Evolutionary conservation across 495 filamentous ascomycete species (phyloP), one percentile per base, ranked within the genome.

Genomic region (Aspergillus bridgeri): DNA sequence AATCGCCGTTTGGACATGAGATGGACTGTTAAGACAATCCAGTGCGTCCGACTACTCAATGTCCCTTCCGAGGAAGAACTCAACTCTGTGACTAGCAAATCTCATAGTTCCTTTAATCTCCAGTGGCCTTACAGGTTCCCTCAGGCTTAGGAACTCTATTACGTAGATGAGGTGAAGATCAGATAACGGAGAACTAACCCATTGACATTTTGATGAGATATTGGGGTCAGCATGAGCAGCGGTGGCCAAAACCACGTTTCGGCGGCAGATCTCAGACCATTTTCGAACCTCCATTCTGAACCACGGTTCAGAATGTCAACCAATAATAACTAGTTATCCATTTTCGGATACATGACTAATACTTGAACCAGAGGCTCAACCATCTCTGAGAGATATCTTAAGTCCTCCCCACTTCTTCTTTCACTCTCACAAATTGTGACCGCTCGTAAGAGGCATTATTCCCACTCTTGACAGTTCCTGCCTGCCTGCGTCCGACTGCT

Each of bases 391-490:
- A n/a, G n/a, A n/a, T n/a, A n/a, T 7, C 3, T 27, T 27, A 27
- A 27, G 25, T 27, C 25, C 25, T 27, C 25, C 25, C 25, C 25
- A 27, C 25, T 27, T 27, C 25, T 27, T 27, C 25, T 27, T 27
- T 27, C 25, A 7, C 25, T 27, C 25, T 27, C 25, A 27, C 25
- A 27, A 27, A 27, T 47, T 47, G 13, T 47, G 45, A 47, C 45
- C 45, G 45, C 45, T 47, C 45, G 45, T 47, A 19, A 47, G 45
- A 47, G 45, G n/a, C 45, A 15, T 47, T 47, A 47, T 47, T 47
- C 45, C n/a, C 45, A 47, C n/a, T 47, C 45, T 47, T 47, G 45
- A 47, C 45, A 47, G 45, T 47, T 47, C 45, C 45, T 47, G n/a
- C 45, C 45, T 47, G 45, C 45, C 45, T 47, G 25, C 7, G 25